A percentile compares a stretch with the other conserved stretches of the same genome.
These are phyloP conservation scores for Alternaria triticina DNA, from an alignment of 2,329 filamentous ascomycete species.

Conservation along the genomic window DNA sequence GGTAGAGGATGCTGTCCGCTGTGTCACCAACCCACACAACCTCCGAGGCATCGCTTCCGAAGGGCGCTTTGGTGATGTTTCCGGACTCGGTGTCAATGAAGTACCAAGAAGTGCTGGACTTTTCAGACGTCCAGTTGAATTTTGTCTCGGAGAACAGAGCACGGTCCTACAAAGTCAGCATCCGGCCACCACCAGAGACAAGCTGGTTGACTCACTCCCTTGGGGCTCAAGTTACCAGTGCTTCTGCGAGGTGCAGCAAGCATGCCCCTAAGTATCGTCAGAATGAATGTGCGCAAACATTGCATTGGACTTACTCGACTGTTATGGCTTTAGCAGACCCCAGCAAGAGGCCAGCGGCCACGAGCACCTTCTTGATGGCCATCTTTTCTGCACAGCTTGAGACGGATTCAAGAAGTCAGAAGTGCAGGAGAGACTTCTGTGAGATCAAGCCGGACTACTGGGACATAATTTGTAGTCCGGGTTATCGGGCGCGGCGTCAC, in stretches of 20 bases:
- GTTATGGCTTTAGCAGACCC: constrained; percentile 34
- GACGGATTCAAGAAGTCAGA: constrained; percentile 2
- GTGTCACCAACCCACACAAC: constrained; percentile 43
- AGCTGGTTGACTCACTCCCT: constrained; percentile 30
- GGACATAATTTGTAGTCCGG: constrained; percentile 24
- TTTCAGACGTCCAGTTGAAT: constrained; percentile 46
- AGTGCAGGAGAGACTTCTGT: constrained; percentile 6
- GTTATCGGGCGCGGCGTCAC: constrained; percentile 16
- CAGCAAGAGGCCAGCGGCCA: constrained; percentile 36
- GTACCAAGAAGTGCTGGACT: constrained; percentile 57
- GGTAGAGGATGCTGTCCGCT: constrained; percentile 65
- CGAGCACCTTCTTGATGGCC: constrained; percentile 32
- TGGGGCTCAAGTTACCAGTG: constrained; percentile 41
- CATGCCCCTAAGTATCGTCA: constrained; percentile 22
- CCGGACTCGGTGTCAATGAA: constrained; percentile 40
- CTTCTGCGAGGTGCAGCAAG: constrained; percentile 41
- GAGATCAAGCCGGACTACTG: constrained; percentile 4
- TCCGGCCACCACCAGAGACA: no score
- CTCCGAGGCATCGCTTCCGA: constrained; percentile 41
- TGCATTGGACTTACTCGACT: constrained; percentile 28
- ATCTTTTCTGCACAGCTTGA: constrained; percentile 23
- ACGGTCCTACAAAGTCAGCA: constrained; percentile 32
- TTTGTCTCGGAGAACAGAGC: constrained; percentile 44
- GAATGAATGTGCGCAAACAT: not conserved
- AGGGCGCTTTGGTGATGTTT: constrained; percentile 42